Evolutionary conservation across 2,329 filamentous ascomycete genomes (phyloP).

Genomic region (Neonectria punicea): DNA sequence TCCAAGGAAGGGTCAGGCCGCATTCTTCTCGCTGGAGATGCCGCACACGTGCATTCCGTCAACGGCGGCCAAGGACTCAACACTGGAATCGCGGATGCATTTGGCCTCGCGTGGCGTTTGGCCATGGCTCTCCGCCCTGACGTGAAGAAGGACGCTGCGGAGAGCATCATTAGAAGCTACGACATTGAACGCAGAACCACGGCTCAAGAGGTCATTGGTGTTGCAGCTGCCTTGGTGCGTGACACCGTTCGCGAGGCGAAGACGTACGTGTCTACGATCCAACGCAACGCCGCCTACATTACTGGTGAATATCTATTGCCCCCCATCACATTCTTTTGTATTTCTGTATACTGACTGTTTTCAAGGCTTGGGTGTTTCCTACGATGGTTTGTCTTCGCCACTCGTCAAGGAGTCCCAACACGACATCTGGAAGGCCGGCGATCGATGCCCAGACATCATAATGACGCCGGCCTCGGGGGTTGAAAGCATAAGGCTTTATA

Average conservation of each 20-base stretch:
- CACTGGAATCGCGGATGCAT: slow-evolving; percentile 66
- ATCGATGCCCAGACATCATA: slow-evolving; percentile 51
- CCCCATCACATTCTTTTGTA: slow-evolving; percentile 11
- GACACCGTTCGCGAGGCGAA: slow-evolving; percentile 56
- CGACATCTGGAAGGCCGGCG: slow-evolving; percentile 52
- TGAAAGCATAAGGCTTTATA: slow-evolving; percentile 45
- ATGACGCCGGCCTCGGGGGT: slow-evolving; percentile 28
- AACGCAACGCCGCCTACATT: slow-evolving; percentile 60
- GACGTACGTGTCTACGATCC: slow-evolving; percentile 58
- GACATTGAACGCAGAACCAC: slow-evolving; percentile 56
- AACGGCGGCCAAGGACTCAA: slow-evolving; percentile 69
- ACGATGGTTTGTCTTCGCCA: slow-evolving; percentile 48
- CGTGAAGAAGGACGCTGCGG: background rate
- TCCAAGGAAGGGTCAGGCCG: slow-evolving; percentile 54
- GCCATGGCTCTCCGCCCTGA: slow-evolving; percentile 42
- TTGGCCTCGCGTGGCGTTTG: slow-evolving; percentile 65
- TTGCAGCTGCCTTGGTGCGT: slow-evolving; percentile 57
- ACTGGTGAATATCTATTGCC: slow-evolving; percentile 48
- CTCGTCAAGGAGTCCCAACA: slow-evolving; percentile 47
- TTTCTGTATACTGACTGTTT: background rate
- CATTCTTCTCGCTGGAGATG: slow-evolving; percentile 65
- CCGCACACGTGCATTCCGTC: slow-evolving; percentile 66
- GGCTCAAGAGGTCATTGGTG: slow-evolving; percentile 57
- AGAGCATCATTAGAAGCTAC: slow-evolving; percentile 53
- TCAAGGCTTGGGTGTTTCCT: slow-evolving; percentile 54